Evolutionary conservation across 2,329 filamentous ascomycete species (phyloP), one percentile per base, ranked within the genome.

Genomic region (Fusarium coicis): DNA sequence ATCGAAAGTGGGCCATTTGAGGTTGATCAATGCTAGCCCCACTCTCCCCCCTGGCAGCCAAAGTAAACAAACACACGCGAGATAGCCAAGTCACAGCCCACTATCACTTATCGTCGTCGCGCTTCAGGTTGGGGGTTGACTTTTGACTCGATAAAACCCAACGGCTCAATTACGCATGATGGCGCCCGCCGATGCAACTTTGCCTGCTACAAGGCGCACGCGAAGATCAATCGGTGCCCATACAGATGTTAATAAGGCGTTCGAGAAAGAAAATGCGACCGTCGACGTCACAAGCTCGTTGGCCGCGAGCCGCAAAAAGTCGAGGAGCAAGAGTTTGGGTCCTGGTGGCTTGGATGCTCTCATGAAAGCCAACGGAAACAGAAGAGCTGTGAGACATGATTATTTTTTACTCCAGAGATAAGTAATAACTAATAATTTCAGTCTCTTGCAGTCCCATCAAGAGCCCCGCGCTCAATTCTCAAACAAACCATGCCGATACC

Each of bases 241-340:
- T 74, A 89, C 81, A 77, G 88, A 82, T 81, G 84, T 79, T 76
- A 86, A 78, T 76, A 89, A 84, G 81, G 82, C 84, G 42, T 83
- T 87, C 72, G 92, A 94, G 77, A 95, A 94, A 82, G 94, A 97
- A 80, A 97, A 97, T 86, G 88, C 89, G 79, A 93, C 92, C 7
- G 84, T 91, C 47, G 91, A 94, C 74, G 81, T 93, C 63, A 87
- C 86, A 68, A 87, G 88, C 73, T 83, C 85, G 64, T 79, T 87
- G 74, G 86, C 85, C 36, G 85, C 85, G 66, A 86, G 82, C 78
- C 85, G 87, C 70, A 88, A 88, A 84, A 96, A 95, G 84, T 93
- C 92, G 66, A 91, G 96, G 74, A 98, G 96, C 84, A 98, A 98
- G 86, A 98, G 96, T 83, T 92, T 99, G 75, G 96, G 96, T 5